Evolutionary conservation across 2,329 filamentous ascomycete genomes (phyloP), one percentile per base, ranked within the genome.

Genomic region (Apiospora sp.): DNA sequence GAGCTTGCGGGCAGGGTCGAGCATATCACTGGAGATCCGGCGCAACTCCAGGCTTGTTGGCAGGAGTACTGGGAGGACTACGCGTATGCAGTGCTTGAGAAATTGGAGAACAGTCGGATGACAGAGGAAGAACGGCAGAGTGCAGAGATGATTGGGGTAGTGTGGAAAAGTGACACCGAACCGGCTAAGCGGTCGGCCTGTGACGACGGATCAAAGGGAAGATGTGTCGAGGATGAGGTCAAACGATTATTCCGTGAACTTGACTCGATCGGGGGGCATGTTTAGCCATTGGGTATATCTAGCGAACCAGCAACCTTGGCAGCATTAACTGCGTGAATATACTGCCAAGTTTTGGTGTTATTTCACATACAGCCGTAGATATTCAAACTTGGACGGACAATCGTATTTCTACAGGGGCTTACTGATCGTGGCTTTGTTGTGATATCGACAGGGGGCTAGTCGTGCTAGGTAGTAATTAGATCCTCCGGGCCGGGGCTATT

Each of bases 71-170:
- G 71, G 71, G 1, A 10, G 1, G 24, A 48, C 37, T 37, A 49
- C 44, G 54, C 61, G 6, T 13, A 27, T 10, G 64, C 61, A 44
- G 71, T 44, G 3, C 46, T 68, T 22, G 30, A 58, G 6, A 46
- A 58, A 34, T 61, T 69, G 24, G 30, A 46, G 12, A 37, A 67
- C 7, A 3, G 34, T 16, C 24, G 22, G 8, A 54, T 71, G 49
- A 69, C 71, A 22, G 64, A 61, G 16, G 48, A 27, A 30, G 64
- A 71, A 54, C 54, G 64, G 13, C 22, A 10, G 8, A 27, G 24
- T 22, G 71, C 71, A 34, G 71, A 72, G 71, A 44, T 46, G 16
- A 61, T 72, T 5, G 71, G 71, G 4, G 71, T 69, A 1, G n/a
- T 41, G 14, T 72, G 71, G 71, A 10, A 37, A 10, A 24, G 43